Conservation (phyloP, 2,329 filamentous ascomycete genomes). For the Oidium heveae region DNA sequence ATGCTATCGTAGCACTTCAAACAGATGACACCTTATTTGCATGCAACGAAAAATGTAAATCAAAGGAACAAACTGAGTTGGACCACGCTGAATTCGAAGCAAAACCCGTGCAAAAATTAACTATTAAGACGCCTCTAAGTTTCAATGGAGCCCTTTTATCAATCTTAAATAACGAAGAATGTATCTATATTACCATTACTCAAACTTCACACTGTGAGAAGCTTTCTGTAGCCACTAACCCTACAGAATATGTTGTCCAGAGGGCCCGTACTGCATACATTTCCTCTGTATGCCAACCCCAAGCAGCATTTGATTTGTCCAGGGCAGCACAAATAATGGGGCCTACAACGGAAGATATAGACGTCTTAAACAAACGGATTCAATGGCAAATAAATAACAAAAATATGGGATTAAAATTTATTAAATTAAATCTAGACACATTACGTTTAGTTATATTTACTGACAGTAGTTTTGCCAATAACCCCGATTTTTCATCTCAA, state of each 20-base stretch:
- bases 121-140: neutral
- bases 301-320: neutral
- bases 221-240: neutral
- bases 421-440: neutral
- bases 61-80: neutral
- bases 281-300: too few species aligned
- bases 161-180: neutral
- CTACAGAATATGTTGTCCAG: neutral
- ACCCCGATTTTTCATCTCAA: too few species aligned
- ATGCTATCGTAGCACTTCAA: constrained; percentile 2
- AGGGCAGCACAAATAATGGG: too few species aligned
- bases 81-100: neutral
- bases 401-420: neutral
- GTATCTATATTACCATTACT: neutral
- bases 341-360: neutral
- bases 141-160: constrained; percentile 1
- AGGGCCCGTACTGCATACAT: neutral
- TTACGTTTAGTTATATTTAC: neutral
- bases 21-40: constrained; percentile 1
- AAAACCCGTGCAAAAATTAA: neutral
- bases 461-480: too few species aligned
- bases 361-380: neutral
- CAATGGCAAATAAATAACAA: neutral
- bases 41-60: neutral
- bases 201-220: neutral